Percentiles rank a stretch among this genome's conserved stretches.
phyloP scores from a whole-genome alignment of 2,329 filamentous ascomycete species.

The Exserohilum turcica region DNA sequence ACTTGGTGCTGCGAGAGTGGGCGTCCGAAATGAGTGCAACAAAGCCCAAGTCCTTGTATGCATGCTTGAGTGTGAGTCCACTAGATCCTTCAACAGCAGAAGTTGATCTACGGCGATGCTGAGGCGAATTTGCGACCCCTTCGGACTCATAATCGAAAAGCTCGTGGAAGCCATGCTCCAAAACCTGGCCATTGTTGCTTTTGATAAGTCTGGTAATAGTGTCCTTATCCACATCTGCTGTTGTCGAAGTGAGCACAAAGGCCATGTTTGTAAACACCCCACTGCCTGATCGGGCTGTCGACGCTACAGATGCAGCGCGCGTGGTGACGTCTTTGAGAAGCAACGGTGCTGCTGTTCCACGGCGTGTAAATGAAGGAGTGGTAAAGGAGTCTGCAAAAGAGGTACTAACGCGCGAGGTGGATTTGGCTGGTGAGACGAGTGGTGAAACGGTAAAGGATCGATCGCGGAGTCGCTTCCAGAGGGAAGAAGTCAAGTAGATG shows the following conservation, averaged over 20 bases:
- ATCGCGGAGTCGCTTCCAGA: slow-evolving; percentile 51
- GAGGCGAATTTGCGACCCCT: slow-evolving; percentile 25
- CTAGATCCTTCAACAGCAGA: slow-evolving; percentile 18
- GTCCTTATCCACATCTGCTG: slow-evolving; percentile 60
- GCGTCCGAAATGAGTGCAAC: slow-evolving; percentile 83
- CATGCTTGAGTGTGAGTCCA: slow-evolving; percentile 60
- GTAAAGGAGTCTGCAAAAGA: slow-evolving; percentile 43
- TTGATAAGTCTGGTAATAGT: slow-evolving; percentile 67
- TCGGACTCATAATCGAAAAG: slow-evolving; percentile 65
- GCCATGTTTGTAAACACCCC: slow-evolving; percentile 78
- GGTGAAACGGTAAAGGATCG: slow-evolving; percentile 43
- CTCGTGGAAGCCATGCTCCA: slow-evolving; percentile 78
- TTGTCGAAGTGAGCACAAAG: slow-evolving; percentile 78
- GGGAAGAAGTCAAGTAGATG: slow-evolving; percentile 52
- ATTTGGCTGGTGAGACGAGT: slow-evolving; percentile 20
- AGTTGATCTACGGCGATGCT: slow-evolving; percentile 17
- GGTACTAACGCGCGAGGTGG: slow-evolving; percentile 30
- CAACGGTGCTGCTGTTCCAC: slow-evolving; percentile 36
- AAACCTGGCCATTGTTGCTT: slow-evolving; percentile 72
- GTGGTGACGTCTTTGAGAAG: slow-evolving; percentile 33
- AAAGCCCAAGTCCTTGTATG: slow-evolving; percentile 68
- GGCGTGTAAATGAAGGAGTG: slow-evolving; percentile 58
- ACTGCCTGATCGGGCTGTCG: slow-evolving; percentile 30
- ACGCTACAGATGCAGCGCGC: slow-evolving; percentile 38
- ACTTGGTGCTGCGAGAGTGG: slow-evolving; percentile 86